These are phyloP conservation scores for Clavulina sp. DNA, from an alignment of 768 basidiomycete species.

Conservation along the genomic window DNA sequence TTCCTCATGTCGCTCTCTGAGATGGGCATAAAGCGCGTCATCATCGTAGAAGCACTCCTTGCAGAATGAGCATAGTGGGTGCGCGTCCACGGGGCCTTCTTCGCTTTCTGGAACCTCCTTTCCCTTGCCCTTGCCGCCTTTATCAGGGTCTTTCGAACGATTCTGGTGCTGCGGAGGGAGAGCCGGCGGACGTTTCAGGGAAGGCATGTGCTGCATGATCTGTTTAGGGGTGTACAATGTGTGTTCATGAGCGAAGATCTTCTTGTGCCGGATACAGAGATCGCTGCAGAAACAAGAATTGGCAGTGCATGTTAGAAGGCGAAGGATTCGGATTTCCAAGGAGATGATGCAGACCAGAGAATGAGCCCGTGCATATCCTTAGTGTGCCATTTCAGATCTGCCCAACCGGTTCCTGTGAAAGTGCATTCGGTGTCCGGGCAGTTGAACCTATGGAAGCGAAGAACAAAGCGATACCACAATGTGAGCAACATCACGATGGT, in stretches of 20 bases:
- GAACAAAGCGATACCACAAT: background rate
- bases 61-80: conserved; percentile 78
- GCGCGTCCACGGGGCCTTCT: conserved; percentile 30
- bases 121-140: no score
- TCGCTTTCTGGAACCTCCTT: no score
- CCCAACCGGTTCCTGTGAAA: conserved; percentile 76
- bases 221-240: conserved; percentile 52
- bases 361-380: conserved; percentile 55
- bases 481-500: background rate
- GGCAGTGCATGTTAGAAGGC: no score
- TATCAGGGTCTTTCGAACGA: conserved; percentile 14
- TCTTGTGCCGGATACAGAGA: conserved; percentile 75
- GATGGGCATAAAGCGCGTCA: conserved; percentile 85
- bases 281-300: conserved; percentile 32
- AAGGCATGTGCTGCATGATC: conserved; percentile 61
- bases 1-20: conserved; percentile 88
- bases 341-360: no score
- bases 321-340: conserved; percentile 15
- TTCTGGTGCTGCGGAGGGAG: conserved; percentile 17
- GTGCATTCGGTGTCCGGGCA: conserved; percentile 77
- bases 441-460: conserved; percentile 36
- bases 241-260: conserved; percentile 93
- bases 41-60: conserved; percentile 85
- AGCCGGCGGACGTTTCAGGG: conserved; percentile 26
- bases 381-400: conserved; percentile 71